Base-by-base conservation (phyloP, 257 asterid genomes). In the Sherardia arvensis region DNA sequence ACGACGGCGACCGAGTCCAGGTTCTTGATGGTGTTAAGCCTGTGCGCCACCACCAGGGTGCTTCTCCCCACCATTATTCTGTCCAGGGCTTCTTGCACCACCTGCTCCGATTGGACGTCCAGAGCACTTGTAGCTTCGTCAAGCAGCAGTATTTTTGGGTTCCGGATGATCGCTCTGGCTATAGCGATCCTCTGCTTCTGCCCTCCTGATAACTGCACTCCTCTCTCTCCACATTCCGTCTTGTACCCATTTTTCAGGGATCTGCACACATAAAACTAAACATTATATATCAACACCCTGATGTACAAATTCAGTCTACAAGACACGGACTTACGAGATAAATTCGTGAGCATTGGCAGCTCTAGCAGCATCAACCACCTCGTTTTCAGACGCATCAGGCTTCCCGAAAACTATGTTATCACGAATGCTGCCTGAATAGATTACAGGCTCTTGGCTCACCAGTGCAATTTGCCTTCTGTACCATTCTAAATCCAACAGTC, bases 41-140 rank as follows among this genome's bases (percentile, higher is more conserved):
- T 65, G 68, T 89, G 96, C 1, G 96, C 96, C 69, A 86, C 93
- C 30, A 84, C 91, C 32, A 89, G 68, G 1, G 93, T 89, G 0
- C 93, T 89, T 66, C 96, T 78, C 33, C 87, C 87, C 12, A 78
- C 81, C 96, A 86, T 89, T 63, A 81, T 82, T 25, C 79, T 60
- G 62, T 89, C 85, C 66, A 89, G 45, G 0, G 96, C 96, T 62
- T 84, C 89, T 63, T 89, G 96, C 71, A 89, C 96, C 5, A 77
- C 73, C 77, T 86, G 93, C 75, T 86, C 95, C 0, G 96, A 84
- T 36, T 89, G 91, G 65, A 74, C 86, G 69, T 89, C 96, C 1
- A 89, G 83, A 0, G 96, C 96, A 58, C 96, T 89, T 0, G 95
- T 89, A n/a, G 96, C 96, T 71, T 89, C 96, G 21, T 89, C 95